Base-by-base conservation (phyloP, 257 asterid species). In the Solanum etuberosum region DNA sequence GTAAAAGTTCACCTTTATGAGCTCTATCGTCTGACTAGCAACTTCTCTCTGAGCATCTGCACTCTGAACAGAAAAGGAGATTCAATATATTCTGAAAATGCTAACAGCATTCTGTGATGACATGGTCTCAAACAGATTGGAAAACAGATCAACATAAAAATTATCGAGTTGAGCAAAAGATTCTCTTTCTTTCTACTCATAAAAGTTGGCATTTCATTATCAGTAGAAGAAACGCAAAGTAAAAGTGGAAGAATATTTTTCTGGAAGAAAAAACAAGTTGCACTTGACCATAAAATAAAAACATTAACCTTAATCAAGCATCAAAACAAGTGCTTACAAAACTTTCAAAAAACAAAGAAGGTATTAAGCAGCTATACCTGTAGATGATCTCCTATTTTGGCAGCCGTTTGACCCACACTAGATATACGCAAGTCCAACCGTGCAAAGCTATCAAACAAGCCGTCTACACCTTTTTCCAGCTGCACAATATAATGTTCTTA, bases 31-130 rank as follows among this genome's bases (percentile, higher is more conserved):
- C 90, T 97, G 98, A 91, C 94, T 95, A 76, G 99, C 99, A 89
- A 97, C 96, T 94, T 97, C 99, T 65, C 99, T 93, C 91, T 97
- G 99, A 70, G 98, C 92, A 92, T 96, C 99, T 91, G 99, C 99
- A 95, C 98, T 97, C 99, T 96, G 93, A 73, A 72, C 65, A 40
- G 5, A 84, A 38, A 61, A 32, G 29, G 40, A 87, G 68, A 84
- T 34, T 51, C 68, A 83, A 37, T 23, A 65, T 86, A 87, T 48
- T 68, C 18, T 42, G 29, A 76, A 29, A 34, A 32, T 42, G 27
- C 83, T 61, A 83, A 63, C 73, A 86, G 87, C 70, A 42, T 82
- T 48, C 67, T 70, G 21, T 70, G 59, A 73, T 73, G 72, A 51
- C 46, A 82, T 83, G 51, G 59, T 40, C 83, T 76, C 32, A 81